phyloP scores from a whole-genome alignment of 805 yeast species.

The Nakazawaea siamensis region DNA sequence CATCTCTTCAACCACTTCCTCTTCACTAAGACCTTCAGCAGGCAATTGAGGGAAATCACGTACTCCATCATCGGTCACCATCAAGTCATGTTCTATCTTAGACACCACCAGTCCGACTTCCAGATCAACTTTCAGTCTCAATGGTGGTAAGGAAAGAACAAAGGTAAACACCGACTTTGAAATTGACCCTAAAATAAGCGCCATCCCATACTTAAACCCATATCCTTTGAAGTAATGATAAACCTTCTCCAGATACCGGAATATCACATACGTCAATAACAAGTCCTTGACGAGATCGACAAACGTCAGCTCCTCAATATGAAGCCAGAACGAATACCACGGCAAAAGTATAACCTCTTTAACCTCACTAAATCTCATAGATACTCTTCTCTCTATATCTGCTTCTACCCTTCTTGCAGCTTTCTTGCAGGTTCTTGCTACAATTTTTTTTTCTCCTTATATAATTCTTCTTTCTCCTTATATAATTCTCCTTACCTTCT shows the following conservation, averaged over 20 bases:
- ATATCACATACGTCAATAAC: slow-evolving; percentile 1
- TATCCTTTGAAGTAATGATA: slow-evolving; percentile 23
- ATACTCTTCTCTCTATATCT: no score
- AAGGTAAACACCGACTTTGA: slow-evolving; percentile 21
- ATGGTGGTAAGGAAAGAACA: slow-evolving; percentile 39
- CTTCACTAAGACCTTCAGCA: slow-evolving; percentile 40
- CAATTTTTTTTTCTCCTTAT: no score
- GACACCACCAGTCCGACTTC: slow-evolving; percentile 44
- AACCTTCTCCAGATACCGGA: not conserved
- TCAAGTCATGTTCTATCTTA: slow-evolving; percentile 48
- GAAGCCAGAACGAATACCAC: no score
- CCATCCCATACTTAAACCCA: slow-evolving; percentile 28
- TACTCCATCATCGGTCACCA: slow-evolving; percentile 42
- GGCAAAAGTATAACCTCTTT: no score
- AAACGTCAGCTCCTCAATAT: no score
- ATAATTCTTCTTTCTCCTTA: no score
- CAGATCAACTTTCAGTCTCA: slow-evolving; percentile 46
- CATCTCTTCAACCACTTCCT: slow-evolving; percentile 41
- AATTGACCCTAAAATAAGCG: slow-evolving; percentile 12
- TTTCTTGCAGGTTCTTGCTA: no score
- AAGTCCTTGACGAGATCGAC: slow-evolving; percentile 6
- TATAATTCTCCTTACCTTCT: no score
- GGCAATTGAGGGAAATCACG: slow-evolving; percentile 50
- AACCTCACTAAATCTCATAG: no score
- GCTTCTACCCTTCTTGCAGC: no score